These are phyloP conservation scores for Panaeolus papilionaceus DNA, from an alignment of 768 basidiomycete genomes.

Conservation along the genomic window DNA sequence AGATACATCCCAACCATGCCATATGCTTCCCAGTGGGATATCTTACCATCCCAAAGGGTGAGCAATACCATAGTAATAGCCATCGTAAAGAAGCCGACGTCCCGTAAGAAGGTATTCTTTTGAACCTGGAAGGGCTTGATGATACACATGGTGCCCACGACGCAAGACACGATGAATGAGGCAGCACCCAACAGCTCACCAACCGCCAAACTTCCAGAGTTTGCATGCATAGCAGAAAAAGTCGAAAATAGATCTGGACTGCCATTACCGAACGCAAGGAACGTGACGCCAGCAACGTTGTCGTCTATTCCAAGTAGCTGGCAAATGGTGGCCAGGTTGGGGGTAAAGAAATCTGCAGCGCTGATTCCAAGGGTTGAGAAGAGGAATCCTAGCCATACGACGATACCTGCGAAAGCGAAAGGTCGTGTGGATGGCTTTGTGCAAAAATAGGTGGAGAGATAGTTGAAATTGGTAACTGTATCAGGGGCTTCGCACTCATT, in stretches of 20 bases:
- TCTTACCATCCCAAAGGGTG: constrained; percentile 78
- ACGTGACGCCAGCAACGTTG: constrained; percentile 94
- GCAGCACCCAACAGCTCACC: constrained; percentile 97
- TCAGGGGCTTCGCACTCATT: constrained; percentile 60
- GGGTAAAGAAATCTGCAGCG: constrained; percentile 97
- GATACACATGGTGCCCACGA: constrained; percentile 97
- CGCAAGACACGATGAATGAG: constrained; percentile 94
- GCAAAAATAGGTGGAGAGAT: constrained; percentile 78
- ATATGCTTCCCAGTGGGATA: constrained; percentile 76
- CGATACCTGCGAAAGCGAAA: constrained; percentile 62
- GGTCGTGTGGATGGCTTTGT: constrained; percentile 60
- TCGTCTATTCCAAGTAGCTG: constrained; percentile 87
- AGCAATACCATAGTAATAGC: constrained; percentile 79
- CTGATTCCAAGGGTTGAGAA: constrained; percentile 96
- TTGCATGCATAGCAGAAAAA: constrained; percentile 87
- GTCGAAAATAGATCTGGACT: constrained; percentile 97
- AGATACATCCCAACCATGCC: constrained; percentile 76
- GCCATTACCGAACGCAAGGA: constrained; percentile 96
- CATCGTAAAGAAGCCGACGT: constrained; percentile 92
- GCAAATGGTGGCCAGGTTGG: constrained; percentile 91
- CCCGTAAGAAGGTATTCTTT: constrained; percentile 83
- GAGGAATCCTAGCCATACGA: constrained; percentile 87
- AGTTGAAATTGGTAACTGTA: constrained; percentile 75
- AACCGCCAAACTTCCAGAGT: constrained; percentile 89
- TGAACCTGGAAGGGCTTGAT: constrained; percentile 93